A percentile compares a stretch with the other conserved stretches of the same genome.
Conservation (phyloP, 345 rosid species). For the Arabis alpina region DNA sequence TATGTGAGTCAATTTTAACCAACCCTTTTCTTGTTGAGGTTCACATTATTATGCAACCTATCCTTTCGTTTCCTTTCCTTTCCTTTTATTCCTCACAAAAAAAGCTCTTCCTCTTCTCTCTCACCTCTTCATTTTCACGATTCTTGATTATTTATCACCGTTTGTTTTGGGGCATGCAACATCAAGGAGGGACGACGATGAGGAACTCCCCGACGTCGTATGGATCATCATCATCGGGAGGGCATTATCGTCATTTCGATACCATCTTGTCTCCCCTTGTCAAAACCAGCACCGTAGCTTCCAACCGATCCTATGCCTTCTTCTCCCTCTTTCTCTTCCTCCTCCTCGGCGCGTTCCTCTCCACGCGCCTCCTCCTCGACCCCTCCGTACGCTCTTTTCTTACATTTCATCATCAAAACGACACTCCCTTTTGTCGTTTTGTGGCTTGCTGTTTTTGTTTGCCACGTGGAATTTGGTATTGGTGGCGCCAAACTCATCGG, state of each 20-base stretch:
- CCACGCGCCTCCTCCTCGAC: slow-evolving; percentile 65
- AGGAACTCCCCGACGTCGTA: slow-evolving; percentile 32
- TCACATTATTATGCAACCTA: slow-evolving; percentile 39
- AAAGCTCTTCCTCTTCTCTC: background rate
- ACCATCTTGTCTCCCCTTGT: slow-evolving; percentile 47
- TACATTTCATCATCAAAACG: background rate
- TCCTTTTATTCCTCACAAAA: background rate
- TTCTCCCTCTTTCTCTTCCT: slow-evolving; percentile 54
- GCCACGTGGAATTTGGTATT: slow-evolving; percentile 33
- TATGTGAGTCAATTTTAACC: too few species aligned
- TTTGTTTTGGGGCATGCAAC: slow-evolving; percentile 41
- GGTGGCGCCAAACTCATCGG: background rate
- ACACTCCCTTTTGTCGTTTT: slow-evolving; percentile 17
- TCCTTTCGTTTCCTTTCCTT: slow-evolving; percentile 20
- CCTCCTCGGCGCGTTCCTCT: slow-evolving; percentile 65
- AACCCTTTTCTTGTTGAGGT: slow-evolving; percentile 12
- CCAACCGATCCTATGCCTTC: slow-evolving; percentile 48
- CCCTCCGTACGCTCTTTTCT: slow-evolving; percentile 48
- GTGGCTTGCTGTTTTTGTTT: background rate
- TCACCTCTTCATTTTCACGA: background rate
- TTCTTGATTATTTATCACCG: background rate
- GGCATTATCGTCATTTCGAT: slow-evolving; percentile 46
- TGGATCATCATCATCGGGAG: slow-evolving; percentile 35
- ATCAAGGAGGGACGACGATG: slow-evolving; percentile 31
- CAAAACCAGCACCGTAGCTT: slow-evolving; percentile 46